Base-by-base conservation (phyloP, 2,329 filamentous ascomycete species). In the Pseudovirgaria hyperparasitica region DNA sequence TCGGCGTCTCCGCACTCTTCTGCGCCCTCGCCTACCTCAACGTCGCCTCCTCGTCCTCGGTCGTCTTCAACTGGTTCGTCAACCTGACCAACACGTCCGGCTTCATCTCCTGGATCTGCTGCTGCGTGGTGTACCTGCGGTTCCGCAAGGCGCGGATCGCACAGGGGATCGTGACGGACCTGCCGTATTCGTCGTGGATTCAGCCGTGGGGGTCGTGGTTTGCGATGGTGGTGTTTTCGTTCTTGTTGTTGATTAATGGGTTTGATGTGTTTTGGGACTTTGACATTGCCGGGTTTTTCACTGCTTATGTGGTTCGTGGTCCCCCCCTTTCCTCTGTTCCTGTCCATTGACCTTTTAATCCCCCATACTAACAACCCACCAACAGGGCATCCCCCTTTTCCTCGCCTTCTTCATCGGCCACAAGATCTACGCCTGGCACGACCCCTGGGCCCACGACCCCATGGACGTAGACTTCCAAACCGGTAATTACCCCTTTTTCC, bases 251-350 rank as follows among this genome's bases (percentile, higher is more conserved):
- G 3, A 75, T 81, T 39, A 82, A 82, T 41, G 81, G 79, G 2
- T 87, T 85, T 52, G 67, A 74, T 19, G 68, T 78, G 9, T 86
- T 87, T 47, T 77, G 76, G 47, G 60, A 73, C 16, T 87, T 74
- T 67, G 67, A 61, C 10, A 66, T 64, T 0, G 59, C 63, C 5
- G 62, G 62, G 40, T 90, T 90, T 41, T 54, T 77, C 37, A 74
- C 72, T 0, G 62, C 70, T 0, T 79, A 79, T 39, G 63, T 76
- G n/a, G 72, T n/a, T n/a, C n/a, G n/a, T n/a, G n/a, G n/a, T n/a
- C n/a, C n/a, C n/a, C n/a, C n/a, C 70, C 8, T 64, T 76, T 20
- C 69, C 69, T 0, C 62, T 71, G 9, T 76, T 76, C 41, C 36
- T 65, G 9, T 32, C 50, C 3, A 55, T n/a, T n/a, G n/a, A n/a